Evolutionary conservation across 495 filamentous ascomycete genomes (phyloP).

Genomic region (Aspergillus funiculosus): DNA sequence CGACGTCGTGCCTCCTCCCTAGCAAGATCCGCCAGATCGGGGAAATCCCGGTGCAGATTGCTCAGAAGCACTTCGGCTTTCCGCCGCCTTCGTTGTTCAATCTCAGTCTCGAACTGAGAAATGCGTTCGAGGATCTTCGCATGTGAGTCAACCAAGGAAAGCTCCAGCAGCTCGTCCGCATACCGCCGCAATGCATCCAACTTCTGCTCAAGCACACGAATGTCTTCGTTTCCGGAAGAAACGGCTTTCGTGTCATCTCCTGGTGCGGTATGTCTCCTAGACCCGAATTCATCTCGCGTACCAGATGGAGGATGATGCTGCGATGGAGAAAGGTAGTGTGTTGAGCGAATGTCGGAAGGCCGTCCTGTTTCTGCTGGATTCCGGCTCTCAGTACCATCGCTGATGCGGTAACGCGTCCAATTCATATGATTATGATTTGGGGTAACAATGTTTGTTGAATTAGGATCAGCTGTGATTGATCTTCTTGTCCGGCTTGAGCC

Average conservation of each 20-base stretch:
- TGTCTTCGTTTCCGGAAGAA: slow-evolving; percentile 5
- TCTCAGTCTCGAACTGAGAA: slow-evolving; percentile 12
- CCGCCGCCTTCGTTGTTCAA: slow-evolving; percentile 15
- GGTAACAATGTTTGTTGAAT: background rate
- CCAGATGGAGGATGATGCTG: background rate
- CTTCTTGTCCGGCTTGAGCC: background rate
- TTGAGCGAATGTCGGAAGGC: background rate
- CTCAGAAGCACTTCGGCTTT: slow-evolving; percentile 17
- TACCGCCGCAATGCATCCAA: slow-evolving; percentile 10
- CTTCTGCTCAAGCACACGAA: slow-evolving; percentile 12
- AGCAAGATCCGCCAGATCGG: slow-evolving; percentile 18
- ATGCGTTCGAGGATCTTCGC: slow-evolving; percentile 14
- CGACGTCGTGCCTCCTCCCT: slow-evolving; percentile 21
- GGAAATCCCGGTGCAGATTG: slow-evolving; percentile 19
- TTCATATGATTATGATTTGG: background rate
- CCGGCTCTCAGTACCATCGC: slow-evolving; percentile 14
- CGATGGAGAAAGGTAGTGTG: background rate
- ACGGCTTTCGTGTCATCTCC: background rate
- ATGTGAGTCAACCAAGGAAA: slow-evolving; percentile 18
- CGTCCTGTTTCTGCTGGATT: background rate
- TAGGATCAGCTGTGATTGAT: background rate
- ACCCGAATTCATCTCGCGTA: background rate
- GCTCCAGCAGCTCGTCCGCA: slow-evolving; percentile 17
- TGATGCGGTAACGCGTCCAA: slow-evolving; percentile 2
- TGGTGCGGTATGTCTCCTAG: background rate